Conservation (phyloP, 192 early-diverging fungal species). For the Coemansia sp. region DNA sequence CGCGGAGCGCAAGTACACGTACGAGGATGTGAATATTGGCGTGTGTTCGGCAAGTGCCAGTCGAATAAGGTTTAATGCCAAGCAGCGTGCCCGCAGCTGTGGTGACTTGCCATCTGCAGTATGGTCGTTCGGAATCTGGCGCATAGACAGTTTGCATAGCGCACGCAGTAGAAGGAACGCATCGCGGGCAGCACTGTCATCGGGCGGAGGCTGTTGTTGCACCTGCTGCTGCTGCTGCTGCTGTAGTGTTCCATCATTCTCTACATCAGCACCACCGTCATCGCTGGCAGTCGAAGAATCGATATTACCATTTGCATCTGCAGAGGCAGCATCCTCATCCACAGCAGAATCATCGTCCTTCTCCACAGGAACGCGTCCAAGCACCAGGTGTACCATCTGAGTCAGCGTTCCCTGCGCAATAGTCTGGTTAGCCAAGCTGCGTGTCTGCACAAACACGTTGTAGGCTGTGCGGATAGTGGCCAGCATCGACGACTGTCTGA, state of each 20-base stretch:
- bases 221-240: background rate
- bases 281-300: background rate
- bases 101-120: constrained; percentile 75
- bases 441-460: constrained; percentile 84
- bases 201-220: background rate
- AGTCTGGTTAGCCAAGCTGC: constrained; percentile 72
- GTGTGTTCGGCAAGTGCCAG: constrained; percentile 74
- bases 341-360: constrained; percentile 11
- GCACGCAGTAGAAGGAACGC: constrained; percentile 84
- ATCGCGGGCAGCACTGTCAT: constrained; percentile 60
- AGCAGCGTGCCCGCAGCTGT: constrained; percentile 78
- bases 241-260: background rate
- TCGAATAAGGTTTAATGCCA: constrained; percentile 80
- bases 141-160: constrained; percentile 88
- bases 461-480: constrained; percentile 81
- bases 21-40: constrained; percentile 68
- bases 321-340: background rate
- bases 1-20: constrained; percentile 44
- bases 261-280: background rate
- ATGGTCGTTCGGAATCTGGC: constrained; percentile 66
- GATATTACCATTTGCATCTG: background rate
- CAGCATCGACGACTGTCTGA: constrained; percentile 76
- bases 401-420: constrained; percentile 85
- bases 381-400: constrained; percentile 85
- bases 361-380: constrained; percentile 62